Evolutionary conservation across 306 rosid species (phyloP).

Genomic region (Arachis stenosperma): DNA sequence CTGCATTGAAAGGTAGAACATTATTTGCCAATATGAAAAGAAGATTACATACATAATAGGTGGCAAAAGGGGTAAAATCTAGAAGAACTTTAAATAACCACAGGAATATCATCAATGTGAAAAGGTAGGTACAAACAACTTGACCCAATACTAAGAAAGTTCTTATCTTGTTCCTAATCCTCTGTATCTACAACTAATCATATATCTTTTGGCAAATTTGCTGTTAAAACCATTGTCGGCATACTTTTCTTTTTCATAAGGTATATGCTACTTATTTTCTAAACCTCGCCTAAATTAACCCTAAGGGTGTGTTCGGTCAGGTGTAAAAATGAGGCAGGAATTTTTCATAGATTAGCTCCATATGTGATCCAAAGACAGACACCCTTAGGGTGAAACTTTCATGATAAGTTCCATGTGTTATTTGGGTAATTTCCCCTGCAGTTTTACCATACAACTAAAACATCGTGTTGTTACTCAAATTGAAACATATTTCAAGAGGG

Average conservation of each 20-base stretch:
- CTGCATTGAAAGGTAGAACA: conserved; percentile 47
- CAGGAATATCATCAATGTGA: not conserved
- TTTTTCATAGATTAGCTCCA: no score
- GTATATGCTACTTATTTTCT: not conserved
- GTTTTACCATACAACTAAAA: no score
- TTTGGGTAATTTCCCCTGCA: no score
- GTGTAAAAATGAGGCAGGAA: no score
- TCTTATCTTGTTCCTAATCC: not conserved
- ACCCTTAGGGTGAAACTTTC: no score
- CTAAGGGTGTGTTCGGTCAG: no score
- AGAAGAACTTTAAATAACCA: not conserved
- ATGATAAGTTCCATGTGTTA: no score
- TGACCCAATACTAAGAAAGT: not conserved
- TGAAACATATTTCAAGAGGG: conserved; percentile 9
- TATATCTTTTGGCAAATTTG: not conserved
- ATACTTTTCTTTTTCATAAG: not conserved
- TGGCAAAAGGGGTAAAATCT: not conserved
- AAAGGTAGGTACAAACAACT: not conserved
- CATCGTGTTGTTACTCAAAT: conserved; percentile 1
- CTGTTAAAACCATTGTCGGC: not conserved
- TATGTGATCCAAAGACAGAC: no score
- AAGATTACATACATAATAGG: not conserved
- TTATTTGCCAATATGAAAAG: not conserved
- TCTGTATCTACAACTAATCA: not conserved
- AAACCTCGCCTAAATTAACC: no score